Percentiles rank a stretch among this genome's conserved stretches.
phyloP scores from a whole-genome alignment of 164 flowering plant species.

The Echeveria elegans region DNA sequence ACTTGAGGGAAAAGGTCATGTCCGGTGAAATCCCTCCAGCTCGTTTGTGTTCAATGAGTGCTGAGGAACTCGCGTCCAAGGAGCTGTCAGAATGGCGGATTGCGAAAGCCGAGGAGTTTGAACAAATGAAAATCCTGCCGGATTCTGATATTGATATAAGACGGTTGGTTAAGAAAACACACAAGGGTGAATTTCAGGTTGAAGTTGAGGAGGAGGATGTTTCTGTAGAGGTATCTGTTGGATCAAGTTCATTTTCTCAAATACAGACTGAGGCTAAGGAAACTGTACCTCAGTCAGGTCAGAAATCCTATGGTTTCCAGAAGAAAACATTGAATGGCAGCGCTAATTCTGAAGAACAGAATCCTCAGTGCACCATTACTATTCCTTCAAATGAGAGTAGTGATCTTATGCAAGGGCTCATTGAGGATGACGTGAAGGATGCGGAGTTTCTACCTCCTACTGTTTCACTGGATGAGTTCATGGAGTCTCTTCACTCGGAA shows the following conservation, averaged over 20 bases:
- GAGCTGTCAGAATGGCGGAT: conserved; percentile 95
- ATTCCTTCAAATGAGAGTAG: conserved; percentile 49
- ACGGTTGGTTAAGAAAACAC: conserved; percentile 91
- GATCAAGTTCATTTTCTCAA: conserved; percentile 27
- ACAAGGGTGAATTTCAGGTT: conserved; percentile 92
- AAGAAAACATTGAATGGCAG: conserved; percentile 18
- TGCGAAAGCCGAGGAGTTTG: conserved; percentile 95
- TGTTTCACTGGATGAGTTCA: conserved; percentile 89
- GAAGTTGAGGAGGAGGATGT: conserved; percentile 52
- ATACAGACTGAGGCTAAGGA: conserved; percentile 20
- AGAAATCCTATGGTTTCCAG: conserved; percentile 20
- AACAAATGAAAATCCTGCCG: conserved; percentile 88
- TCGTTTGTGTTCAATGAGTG: conserved; percentile 82
- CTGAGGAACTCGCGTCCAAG: conserved; percentile 98
- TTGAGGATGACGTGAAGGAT: conserved; percentile 73
- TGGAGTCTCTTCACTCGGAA: conserved; percentile 83
- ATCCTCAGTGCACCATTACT: conserved; percentile 21
- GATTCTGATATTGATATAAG: conserved; percentile 75
- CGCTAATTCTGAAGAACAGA: conserved; percentile 21
- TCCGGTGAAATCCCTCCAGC: conserved; percentile 80
- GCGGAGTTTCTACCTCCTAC: conserved; percentile 85
- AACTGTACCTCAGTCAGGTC: conserved; percentile 17
- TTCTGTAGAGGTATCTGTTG: conserved; percentile 60
- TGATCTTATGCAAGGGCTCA: conserved; percentile 72
- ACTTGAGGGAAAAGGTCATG: conserved; percentile 80